Conservation (phyloP, 441 rosid species). For the Manihot esculenta region DNA sequence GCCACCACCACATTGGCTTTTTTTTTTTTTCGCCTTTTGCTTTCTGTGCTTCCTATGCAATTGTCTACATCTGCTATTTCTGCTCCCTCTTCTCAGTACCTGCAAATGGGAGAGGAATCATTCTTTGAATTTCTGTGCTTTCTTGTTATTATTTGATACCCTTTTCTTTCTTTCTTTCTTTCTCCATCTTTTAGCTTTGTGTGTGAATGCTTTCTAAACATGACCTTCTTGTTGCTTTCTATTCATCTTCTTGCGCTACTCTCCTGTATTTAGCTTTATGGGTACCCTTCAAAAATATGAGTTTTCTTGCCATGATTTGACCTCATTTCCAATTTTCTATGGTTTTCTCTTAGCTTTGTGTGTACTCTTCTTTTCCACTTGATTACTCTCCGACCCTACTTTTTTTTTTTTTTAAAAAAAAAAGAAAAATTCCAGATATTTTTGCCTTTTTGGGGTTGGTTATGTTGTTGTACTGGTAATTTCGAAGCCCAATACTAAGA, state of each 20-base stretch:
- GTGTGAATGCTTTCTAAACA: slow-evolving; percentile 22
- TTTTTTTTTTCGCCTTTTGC: slow-evolving; percentile 34
- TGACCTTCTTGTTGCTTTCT: slow-evolving; percentile 38
- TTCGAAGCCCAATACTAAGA: slow-evolving; percentile 14
- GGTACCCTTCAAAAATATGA: slow-evolving; percentile 25
- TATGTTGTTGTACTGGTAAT: slow-evolving; percentile 35
- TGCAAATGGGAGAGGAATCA: slow-evolving; percentile 78
- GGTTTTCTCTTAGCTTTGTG: slow-evolving; percentile 22
- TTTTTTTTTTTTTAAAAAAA: no score
- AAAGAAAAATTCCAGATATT: slow-evolving; percentile 8
- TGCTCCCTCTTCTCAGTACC: slow-evolving; percentile 73
- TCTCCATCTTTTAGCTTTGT: slow-evolving; percentile 6
- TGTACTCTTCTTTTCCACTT: slow-evolving; percentile 31
- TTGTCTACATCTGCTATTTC: slow-evolving; percentile 59
- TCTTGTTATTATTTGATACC: slow-evolving; percentile 69
- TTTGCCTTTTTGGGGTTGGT: slow-evolving; percentile 23
- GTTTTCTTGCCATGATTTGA: slow-evolving; percentile 34
- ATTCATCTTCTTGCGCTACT: slow-evolving; percentile 32
- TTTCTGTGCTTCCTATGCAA: slow-evolving; percentile 47
- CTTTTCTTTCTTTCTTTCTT: slow-evolving; percentile 15
- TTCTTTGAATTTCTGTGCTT: slow-evolving; percentile 75
- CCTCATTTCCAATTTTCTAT: slow-evolving; percentile 34
- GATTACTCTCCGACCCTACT: slow-evolving; percentile 20
- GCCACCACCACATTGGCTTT: slow-evolving; percentile 43
- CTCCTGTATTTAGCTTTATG: slow-evolving; percentile 26